Evolutionary conservation across 305 asterid species (phyloP), one percentile per base, ranked within the genome.

Genomic region (Rubia balearica): DNA sequence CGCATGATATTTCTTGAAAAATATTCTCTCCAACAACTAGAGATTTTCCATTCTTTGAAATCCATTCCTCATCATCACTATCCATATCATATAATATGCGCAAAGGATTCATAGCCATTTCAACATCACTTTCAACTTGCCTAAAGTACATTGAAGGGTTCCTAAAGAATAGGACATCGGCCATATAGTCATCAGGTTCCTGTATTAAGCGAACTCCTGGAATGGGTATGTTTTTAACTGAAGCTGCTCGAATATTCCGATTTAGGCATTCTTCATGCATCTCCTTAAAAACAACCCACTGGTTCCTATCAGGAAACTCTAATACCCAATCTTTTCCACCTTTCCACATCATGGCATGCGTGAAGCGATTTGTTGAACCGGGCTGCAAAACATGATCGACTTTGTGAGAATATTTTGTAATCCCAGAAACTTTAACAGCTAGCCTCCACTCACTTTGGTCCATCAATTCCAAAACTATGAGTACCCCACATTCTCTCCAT

Each of bases 311-410:
- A 69, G 96, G 90, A 75, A 95, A 95, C 86, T 95, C 99, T 75
- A 95, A 82, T 27, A 82, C 86, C 99, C 99, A 95, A 79, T 95
- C 98, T 81, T 92, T 95, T 68, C 97, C 99, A 69, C 98, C 98
- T 81, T 88, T 95, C 98, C 99, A 95, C 96, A 95, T 90, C 98
- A 92, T 89, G 79, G 99, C 98, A 90, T 95, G 96, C 0, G 98
- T 85, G 80, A 75, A 92, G 71, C 98, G 96, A 76, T 95, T 95
- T 60, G 97, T 90, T 55, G 99, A 81, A 75, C 98, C 98, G 57
- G 98, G 94, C 83, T 87, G 96, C 83, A 95, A 80, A 72, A 84
- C 77, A 73, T 90, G 90, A 77, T 84, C 86, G 21, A 90, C 99
- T 74, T 88, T 95, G 69, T 79, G 85, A 53, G 94, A 87, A 75